Percentiles rank a stretch among this genome's conserved stretches.
phyloP scores from a whole-genome alignment of 2,329 filamentous ascomycete species.

The Dothiorella sarmentorum region DNA sequence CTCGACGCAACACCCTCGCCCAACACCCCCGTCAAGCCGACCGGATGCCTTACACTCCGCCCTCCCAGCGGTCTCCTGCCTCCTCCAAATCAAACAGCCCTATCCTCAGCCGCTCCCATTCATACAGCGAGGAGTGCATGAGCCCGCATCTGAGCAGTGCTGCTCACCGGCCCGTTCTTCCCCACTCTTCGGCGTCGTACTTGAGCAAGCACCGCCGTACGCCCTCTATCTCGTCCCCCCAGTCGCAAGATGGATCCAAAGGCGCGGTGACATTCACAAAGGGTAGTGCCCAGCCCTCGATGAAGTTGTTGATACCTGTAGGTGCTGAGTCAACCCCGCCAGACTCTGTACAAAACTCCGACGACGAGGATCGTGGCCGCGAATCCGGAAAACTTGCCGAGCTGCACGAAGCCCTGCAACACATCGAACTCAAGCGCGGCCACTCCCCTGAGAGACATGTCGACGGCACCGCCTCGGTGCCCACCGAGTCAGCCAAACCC shows the following conservation, averaged over 20 bases:
- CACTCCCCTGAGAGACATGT: slow-evolving; percentile 51
- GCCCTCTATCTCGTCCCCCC: slow-evolving; percentile 44
- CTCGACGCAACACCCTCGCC: slow-evolving; percentile 32
- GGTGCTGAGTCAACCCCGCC: slow-evolving; percentile 89
- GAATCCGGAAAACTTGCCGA: slow-evolving; percentile 54
- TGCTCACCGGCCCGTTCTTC: slow-evolving; percentile 45
- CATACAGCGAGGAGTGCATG: slow-evolving; percentile 40
- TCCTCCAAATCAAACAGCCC: slow-evolving; percentile 54
- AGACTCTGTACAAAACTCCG: slow-evolving; percentile 75
- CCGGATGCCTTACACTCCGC: slow-evolving; percentile 86
- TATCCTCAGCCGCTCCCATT: slow-evolving; percentile 49
- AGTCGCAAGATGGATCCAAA: slow-evolving; percentile 25
- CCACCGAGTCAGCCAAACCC: slow-evolving; percentile 21
- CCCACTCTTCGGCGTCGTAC: slow-evolving; percentile 59
- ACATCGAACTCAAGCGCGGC: slow-evolving; percentile 65
- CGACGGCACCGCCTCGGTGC: slow-evolving; percentile 22
- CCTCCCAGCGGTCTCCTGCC: slow-evolving; percentile 61
- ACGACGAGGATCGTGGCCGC: slow-evolving; percentile 70
- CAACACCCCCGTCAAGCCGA: slow-evolving; percentile 32
- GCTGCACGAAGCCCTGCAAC: slow-evolving; percentile 77
- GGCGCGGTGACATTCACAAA: slow-evolving; percentile 37
- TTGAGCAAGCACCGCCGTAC: slow-evolving; percentile 60
- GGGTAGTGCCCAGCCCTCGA: slow-evolving; percentile 70
- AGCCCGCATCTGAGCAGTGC: slow-evolving; percentile 32
- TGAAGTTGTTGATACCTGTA: slow-evolving; percentile 55